Base-by-base conservation (phyloP, 192 early-diverging fungal genomes). In the Chytriomyces sp. region DNA sequence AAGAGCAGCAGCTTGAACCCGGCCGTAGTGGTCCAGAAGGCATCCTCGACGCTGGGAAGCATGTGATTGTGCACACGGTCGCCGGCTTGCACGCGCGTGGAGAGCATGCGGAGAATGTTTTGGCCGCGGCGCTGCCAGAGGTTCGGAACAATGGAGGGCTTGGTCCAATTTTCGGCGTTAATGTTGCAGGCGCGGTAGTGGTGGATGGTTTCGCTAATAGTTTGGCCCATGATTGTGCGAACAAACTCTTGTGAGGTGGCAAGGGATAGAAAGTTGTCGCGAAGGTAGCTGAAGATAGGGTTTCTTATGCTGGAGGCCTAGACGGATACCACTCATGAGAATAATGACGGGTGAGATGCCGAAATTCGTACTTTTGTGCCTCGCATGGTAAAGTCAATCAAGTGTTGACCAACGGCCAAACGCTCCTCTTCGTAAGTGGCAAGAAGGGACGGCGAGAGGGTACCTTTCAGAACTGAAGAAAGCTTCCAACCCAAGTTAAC, bases 401-500 rank as follows among this genome's bases (percentile, higher is more conserved):
- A 26, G 10, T 26, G 14, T 26, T 57, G 7, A 7, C 56, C 56
- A 28, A 57, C 30, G 8, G 56, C 10, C 8, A 19, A 44, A 10
- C 64, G 37, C 30, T 66, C 64, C 6, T 30, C 22, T 66, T 66
- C 38, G 41, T 66, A 66, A 12, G 41, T 66, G 5, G 5, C n/a
- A 5, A 66, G 28, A 5, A 66, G 12, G 5, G 12, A 6, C 41
- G 38, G 40, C 30, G 64, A 44, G 19, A 30, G 8, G 12, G 25
- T 10, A 14, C 54, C 54, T 32, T 70, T 59, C 8, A 70, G 17
- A 19, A 59, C 67, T 19, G 12, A 7, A 26, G 67, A 10, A 33
- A 70, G 52, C 55, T 70, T 70, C 67, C 67, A 70, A 7, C 52
- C 52, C 7, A 70, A n/a, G 33, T 70, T 70, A n/a, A 70, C 36